Conservation (phyloP, 2,329 filamentous ascomycete genomes). For the Neopestalotiopsis clavispora region DNA sequence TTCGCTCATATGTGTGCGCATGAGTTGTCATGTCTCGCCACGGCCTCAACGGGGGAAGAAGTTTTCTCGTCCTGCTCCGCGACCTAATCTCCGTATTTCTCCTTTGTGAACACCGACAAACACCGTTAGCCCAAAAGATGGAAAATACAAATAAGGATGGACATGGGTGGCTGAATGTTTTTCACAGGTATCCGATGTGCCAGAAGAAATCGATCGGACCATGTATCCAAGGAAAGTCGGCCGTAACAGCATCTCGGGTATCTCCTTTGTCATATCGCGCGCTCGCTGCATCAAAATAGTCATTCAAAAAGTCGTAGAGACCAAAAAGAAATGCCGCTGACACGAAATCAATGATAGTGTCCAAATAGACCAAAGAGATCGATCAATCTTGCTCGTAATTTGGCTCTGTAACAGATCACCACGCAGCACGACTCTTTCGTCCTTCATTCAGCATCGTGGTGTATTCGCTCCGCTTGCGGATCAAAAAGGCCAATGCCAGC, state of each 20-base stretch:
- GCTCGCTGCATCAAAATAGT: not conserved
- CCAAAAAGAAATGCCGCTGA: not conserved
- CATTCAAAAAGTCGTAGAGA: not conserved
- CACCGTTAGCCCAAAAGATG: too few species aligned
- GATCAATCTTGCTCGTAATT: too few species aligned
- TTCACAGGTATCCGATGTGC: not conserved
- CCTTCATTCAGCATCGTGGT: conserved; percentile 39
- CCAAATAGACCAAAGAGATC: too few species aligned
- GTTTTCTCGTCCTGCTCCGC: not conserved
- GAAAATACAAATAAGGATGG: not conserved
- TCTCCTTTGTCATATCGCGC: not conserved
- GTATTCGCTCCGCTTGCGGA: conserved; percentile 48
- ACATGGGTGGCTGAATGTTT: not conserved
- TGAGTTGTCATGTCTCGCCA: not conserved
- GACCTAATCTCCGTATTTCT: too few species aligned
- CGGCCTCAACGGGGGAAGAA: too few species aligned
- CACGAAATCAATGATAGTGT: too few species aligned
- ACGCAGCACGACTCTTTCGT: conserved; percentile 19
- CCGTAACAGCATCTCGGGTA: not conserved
- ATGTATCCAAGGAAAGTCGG: not conserved
- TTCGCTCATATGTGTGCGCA: too few species aligned
- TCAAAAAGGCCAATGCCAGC: conserved; percentile 49
- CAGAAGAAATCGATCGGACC: not conserved
- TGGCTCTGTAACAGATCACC: not conserved
- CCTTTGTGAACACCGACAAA: too few species aligned